Evolutionary conservation across 495 filamentous ascomycete species (phyloP), one percentile per base, ranked within the genome.

Genomic region (Bacidia rubella): DNA sequence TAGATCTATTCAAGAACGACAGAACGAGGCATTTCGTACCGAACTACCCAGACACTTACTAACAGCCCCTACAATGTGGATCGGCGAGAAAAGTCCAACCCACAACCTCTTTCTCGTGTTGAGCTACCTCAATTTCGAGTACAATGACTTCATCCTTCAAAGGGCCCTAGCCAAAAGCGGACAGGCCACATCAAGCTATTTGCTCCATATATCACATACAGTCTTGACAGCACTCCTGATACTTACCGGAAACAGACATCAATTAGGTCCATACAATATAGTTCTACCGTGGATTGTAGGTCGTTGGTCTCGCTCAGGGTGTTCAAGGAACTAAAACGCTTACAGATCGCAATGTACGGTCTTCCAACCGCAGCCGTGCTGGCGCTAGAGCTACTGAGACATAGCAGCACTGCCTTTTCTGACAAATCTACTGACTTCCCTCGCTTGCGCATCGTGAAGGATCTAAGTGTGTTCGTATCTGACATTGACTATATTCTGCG

Each of bases 391-490:
- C 70, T 84, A 19, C 62, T 82, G 3, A 74, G 71, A 44, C 78
- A 80, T 52, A 74, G 73, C n/a, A 71, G 74, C 48, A 61, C 66
- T 2, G 62, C 66, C 1, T 60, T 63, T 2, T 59, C 66, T 45
- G 55, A 68, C 43, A 15, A 5, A 5, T 40, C 56, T 27, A 53
- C 67, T 35, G 51, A 68, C 51, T 62, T 77, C 2, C 77, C 78
- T 0, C 72, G 80, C 15, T 78, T 79, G 1, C 74, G 78, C 54
- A 68, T 78, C 11, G 77, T 83, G 27, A 79, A 81, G 42, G 78
- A 82, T 52, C 67, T 83, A 7, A 81, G 77, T 51, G 72, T 82
- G 11, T 76, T 84, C 32, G 69, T 81, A n/a, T 78, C 77, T 0
- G 72, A 72, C 29, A 63, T 83, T 2, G 73, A 72, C 9, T 74